Evolutionary conservation across 106 monocot genomes (phyloP).

Genomic region (Hemerocallis citrina): DNA sequence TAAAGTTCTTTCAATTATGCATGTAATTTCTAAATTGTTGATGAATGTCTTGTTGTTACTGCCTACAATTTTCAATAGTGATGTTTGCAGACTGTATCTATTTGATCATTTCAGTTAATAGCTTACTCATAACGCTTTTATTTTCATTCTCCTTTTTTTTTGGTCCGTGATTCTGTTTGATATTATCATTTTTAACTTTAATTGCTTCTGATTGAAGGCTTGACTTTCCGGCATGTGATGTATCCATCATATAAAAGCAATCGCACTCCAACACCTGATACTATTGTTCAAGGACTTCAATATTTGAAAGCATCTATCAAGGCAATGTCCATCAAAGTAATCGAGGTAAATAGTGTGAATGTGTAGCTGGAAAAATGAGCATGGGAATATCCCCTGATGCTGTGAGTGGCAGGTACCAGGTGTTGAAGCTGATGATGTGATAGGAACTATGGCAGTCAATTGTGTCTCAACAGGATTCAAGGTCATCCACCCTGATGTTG

Average conservation of each 20-base stretch:
- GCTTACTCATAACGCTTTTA: not conserved
- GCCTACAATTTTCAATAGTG: not conserved
- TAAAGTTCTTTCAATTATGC: not conserved
- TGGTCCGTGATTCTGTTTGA: not conserved
- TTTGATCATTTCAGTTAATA: not conserved
- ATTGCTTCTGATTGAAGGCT: conserved; percentile 34
- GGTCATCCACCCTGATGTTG: conserved; percentile 25
- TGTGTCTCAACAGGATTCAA: conserved; percentile 83
- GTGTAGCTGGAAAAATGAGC: not conserved
- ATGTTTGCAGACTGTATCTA: not conserved
- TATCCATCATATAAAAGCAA: conserved; percentile 87
- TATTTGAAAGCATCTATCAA: conserved; percentile 97
- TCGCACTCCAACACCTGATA: conserved; percentile 93
- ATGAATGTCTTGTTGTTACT: too few relatives aligned
- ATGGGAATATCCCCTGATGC: not conserved
- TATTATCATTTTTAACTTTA: conserved; percentile 9
- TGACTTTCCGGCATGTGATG: conserved; percentile 79
- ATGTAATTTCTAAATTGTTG: not conserved
- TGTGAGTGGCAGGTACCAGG: conserved; percentile 81
- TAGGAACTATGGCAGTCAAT: conserved; percentile 91
- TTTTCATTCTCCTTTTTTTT: not conserved
- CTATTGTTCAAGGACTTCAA: conserved; percentile 86
- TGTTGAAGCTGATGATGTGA: conserved; percentile 99
- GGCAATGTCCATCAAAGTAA: conserved; percentile 95
- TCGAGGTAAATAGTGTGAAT: conserved; percentile 58